Base-by-base conservation (phyloP, 352 stramenopile genomes). In the Pythium apleroticum region DNA sequence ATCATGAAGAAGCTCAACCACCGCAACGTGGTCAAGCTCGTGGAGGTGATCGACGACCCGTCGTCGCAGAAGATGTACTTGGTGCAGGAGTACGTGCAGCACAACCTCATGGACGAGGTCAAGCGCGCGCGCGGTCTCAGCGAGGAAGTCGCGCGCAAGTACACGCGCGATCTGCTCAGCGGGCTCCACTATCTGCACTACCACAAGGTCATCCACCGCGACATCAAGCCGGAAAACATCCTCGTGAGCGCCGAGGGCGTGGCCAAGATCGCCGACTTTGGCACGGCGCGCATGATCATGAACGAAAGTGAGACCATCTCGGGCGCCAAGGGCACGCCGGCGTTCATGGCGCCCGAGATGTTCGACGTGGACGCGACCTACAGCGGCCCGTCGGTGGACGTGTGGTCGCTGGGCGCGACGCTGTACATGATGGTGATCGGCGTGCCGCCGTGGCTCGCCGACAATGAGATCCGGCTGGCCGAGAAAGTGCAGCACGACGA, bases 161-260 rank as follows among this genome's bases (percentile, higher is more conserved):
- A 95, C 66, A 95, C 97, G 67, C 83, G 91, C 19, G 90, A 98
- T 60, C 59, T 98, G n/a, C 68, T 97, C 3, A 71, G 75, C 2
- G 94, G 93, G 4, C 68, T 98, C 43, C 80, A 97, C 66, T 98
- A 98, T 65, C 69, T 98, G 9, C 94, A 98, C 71, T 92, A 94
- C 60, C 90, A 98, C 76, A 94, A 96, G 69, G 89, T 98, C 25
- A 90, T 99, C 71, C 96, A 99, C 57, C 84, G 96, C 9, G 96
- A 99, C 59, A 98, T 98, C 57, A 98, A 98, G 67, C 96, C 95
- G 5, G 94, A 98, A 64, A 98, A 98, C 61, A 98, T 98, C 67
- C 73, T 98, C n/a, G 89, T 98, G 12, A 95, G 78, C 22, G 81
- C 77, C 1, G 87, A 96, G 19, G 80, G 88, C 17, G 78, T 92